phyloP scores from a whole-genome alignment of 768 basidiomycete genomes.

The Pluteus cervinus region DNA sequence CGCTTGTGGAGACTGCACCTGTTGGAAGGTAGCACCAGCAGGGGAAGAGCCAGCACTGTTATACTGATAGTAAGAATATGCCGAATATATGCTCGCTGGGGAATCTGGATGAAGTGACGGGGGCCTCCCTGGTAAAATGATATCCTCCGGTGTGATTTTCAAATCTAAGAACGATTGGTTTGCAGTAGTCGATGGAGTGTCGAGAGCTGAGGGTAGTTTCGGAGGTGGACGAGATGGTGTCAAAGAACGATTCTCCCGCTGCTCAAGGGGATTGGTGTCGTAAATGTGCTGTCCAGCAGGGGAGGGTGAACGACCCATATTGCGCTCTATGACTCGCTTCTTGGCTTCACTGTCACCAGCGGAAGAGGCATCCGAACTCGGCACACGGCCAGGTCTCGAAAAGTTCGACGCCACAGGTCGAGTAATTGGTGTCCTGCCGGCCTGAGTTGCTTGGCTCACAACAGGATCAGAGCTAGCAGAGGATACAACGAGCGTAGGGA shows the following conservation, averaged over 20 bases:
- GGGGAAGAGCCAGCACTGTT: slow-evolving; percentile 42
- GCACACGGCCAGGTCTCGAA: slow-evolving; percentile 53
- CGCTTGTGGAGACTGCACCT: slow-evolving; percentile 6
- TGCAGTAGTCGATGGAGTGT: no score
- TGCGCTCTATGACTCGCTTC: slow-evolving; percentile 51
- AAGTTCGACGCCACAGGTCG: slow-evolving; percentile 49
- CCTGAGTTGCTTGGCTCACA: slow-evolving; percentile 10
- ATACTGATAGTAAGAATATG: slow-evolving; percentile 62
- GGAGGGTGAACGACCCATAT: slow-evolving; percentile 34
- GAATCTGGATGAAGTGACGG: slow-evolving; percentile 30
- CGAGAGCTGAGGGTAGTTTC: no score
- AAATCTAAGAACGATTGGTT: no score
- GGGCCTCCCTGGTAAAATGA: no score
- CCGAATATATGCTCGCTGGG: slow-evolving; percentile 45
- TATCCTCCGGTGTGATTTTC: no score
- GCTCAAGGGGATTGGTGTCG: no score
- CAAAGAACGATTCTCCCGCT: no score
- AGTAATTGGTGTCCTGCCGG: slow-evolving; percentile 37
- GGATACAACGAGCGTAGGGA: slow-evolving; percentile 55
- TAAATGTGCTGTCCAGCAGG: no score
- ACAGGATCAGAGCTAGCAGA: slow-evolving; percentile 28
- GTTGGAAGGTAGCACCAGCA: slow-evolving; percentile 21
- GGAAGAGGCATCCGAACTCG: slow-evolving; percentile 30
- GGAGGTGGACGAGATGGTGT: no score
- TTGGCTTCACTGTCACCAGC: no score